Evolutionary conservation across 164 flowering plant species (phyloP).

Genomic region (Stephania cephalantha): DNA sequence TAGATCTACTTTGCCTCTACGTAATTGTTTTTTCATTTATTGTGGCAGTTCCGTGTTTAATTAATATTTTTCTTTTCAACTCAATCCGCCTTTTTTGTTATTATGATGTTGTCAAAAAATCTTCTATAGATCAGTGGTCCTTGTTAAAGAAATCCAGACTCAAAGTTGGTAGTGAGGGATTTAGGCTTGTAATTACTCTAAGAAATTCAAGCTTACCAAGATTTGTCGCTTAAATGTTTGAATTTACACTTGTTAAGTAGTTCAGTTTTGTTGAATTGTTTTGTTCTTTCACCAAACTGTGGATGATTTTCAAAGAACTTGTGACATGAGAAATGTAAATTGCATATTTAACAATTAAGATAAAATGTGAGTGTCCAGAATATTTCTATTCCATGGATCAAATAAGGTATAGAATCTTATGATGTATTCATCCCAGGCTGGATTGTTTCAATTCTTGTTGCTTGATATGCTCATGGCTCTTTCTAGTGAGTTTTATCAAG

Average conservation of each 20-base stretch:
- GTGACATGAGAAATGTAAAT: no score
- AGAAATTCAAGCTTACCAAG: no score
- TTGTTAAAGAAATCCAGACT: no score
- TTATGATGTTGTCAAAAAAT: background rate
- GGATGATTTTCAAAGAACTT: no score
- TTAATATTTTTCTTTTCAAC: background rate
- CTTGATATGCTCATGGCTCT: background rate
- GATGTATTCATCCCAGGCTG: background rate
- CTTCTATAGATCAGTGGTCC: background rate
- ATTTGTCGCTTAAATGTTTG: no score
- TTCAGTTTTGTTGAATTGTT: background rate
- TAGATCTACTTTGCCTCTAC: conserved; percentile 11
- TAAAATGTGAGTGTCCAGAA: no score
- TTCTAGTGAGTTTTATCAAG: background rate
- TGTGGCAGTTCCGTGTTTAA: background rate
- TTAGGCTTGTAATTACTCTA: no score
- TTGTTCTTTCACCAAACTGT: no score
- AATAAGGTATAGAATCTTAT: background rate
- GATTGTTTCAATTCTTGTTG: background rate
- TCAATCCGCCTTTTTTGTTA: background rate
- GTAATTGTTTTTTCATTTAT: conserved; percentile 1
- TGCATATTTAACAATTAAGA: no score
- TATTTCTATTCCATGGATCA: background rate
- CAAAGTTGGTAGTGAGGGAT: no score
- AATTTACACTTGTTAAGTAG: background rate